Evolutionary conservation across 2,329 filamentous ascomycete species (phyloP).

Genomic region (Fusarium coffeatum): DNA sequence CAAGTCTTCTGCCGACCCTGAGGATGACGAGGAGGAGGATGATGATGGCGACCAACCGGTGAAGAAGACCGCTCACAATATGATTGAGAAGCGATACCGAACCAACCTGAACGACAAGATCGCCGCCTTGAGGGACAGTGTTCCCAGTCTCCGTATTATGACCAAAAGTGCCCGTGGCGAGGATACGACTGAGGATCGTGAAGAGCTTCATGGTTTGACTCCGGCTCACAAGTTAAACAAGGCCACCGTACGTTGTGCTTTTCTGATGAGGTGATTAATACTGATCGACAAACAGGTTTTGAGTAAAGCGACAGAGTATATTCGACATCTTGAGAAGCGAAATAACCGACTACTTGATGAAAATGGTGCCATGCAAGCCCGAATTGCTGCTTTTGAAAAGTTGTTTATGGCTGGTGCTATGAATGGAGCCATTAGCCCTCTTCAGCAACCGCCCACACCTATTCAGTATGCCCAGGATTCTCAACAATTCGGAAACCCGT

Average conservation of each 20-base stretch:
- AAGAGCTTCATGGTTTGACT: constrained; percentile 79
- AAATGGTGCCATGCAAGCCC: constrained; percentile 80
- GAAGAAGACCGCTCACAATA: constrained; percentile 97
- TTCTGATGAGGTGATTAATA: neutral
- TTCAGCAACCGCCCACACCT: constrained; percentile 65
- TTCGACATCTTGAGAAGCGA: constrained; percentile 90
- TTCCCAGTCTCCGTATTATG: constrained; percentile 89
- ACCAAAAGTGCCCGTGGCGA: constrained; percentile 76
- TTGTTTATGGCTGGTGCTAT: constrained; percentile 83
- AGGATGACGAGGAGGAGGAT: constrained; percentile 65
- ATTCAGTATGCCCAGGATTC: constrained; percentile 60
- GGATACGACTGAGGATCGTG: constrained; percentile 77
- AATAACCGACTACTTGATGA: constrained; percentile 86
- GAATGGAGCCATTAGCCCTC: constrained; percentile 66
- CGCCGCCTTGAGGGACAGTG: constrained; percentile 88
- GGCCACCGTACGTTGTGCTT: constrained; percentile 73
- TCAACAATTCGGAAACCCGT: constrained; percentile 61
- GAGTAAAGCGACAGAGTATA: constrained; percentile 96
- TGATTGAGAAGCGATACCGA: constrained; percentile 97
- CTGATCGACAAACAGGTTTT: constrained; percentile 67
- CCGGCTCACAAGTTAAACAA: constrained; percentile 97
- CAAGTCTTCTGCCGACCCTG: constrained; percentile 71
- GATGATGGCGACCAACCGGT: constrained; percentile 65
- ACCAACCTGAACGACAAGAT: constrained; percentile 99
- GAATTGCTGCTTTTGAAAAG: constrained; percentile 80